phyloP scores from a whole-genome alignment of 2,329 filamentous ascomycete species.

The Fusarium sarcochroum region DNA sequence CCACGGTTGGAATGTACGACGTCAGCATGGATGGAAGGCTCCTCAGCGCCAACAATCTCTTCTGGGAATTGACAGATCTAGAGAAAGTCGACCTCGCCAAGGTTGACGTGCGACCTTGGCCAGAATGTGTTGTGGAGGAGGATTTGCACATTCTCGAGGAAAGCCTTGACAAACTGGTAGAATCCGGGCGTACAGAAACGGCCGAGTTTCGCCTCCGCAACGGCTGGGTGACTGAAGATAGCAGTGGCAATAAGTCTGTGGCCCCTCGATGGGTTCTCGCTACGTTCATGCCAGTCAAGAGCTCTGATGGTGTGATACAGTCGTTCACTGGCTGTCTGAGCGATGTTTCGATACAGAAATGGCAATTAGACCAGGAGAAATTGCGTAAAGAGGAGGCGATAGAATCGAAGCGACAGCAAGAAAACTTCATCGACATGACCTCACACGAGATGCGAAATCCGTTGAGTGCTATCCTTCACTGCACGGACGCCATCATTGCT shows the following conservation, averaged over 20 bases:
- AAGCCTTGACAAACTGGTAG: conserved; percentile 57
- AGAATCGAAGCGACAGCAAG: conserved; percentile 76
- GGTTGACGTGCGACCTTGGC: conserved; percentile 60
- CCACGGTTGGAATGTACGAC: conserved; percentile 69
- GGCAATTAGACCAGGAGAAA: conserved; percentile 65
- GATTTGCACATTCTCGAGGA: conserved; percentile 59
- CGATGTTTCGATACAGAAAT: conserved; percentile 65
- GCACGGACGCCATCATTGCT: conserved; percentile 77
- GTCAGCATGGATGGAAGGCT: conserved; percentile 65
- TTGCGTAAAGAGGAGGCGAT: conserved; percentile 68
- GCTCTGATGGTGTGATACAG: conserved; percentile 61
- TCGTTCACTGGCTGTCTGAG: conserved; percentile 64
- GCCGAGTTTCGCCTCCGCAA: conserved; percentile 65
- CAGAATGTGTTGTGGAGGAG: conserved; percentile 60
- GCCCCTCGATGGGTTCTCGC: conserved; percentile 64
- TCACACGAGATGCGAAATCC: conserved; percentile 82
- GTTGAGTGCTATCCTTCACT: conserved; percentile 79
- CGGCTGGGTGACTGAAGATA: conserved; percentile 62
- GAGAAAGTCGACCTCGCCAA: conserved; percentile 58
- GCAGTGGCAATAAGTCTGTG: conserved; percentile 58
- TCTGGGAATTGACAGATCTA: conserved; percentile 67
- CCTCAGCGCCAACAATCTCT: conserved; percentile 66
- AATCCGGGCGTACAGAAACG: conserved; percentile 60
- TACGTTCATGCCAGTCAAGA: conserved; percentile 65
- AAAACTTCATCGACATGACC: conserved; percentile 85